These are phyloP conservation scores for Prunus padus DNA, from an alignment of 306 rosid genomes.

Conservation along the genomic window DNA sequence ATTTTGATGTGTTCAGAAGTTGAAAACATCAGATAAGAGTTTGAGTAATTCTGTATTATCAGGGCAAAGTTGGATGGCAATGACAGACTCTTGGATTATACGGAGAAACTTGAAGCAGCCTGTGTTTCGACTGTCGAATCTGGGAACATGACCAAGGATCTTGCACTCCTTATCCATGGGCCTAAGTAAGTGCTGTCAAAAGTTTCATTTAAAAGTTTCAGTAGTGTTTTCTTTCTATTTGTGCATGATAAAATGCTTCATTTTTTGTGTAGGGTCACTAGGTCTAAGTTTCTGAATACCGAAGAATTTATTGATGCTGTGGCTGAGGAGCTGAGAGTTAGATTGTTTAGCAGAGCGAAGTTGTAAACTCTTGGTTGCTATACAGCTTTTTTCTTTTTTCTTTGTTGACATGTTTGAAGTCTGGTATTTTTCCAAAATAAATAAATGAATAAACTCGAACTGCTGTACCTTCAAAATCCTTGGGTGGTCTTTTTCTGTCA, in stretches of 20 bases:
- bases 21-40: not conserved
- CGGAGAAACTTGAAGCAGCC: constrained; percentile 73
- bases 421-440: not conserved
- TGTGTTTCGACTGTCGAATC: constrained; percentile 76
- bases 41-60: constrained; percentile 12
- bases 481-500: not conserved
- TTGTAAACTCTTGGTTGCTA: constrained; percentile 11
- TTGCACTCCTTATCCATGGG: constrained; percentile 80
- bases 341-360: constrained; percentile 47
- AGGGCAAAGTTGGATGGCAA: constrained; percentile 92
- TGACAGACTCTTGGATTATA: constrained; percentile 58
- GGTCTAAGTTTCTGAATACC: constrained; percentile 68
- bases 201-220: not conserved
- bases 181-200: constrained; percentile 55
- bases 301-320: constrained; percentile 88
- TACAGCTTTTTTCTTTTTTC: too few relatives aligned
- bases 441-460: not conserved
- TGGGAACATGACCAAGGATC: constrained; percentile 98
- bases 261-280: constrained; percentile 53
- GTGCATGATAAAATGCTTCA: constrained; percentile 9
- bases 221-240: not conserved
- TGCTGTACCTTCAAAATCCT: not conserved
- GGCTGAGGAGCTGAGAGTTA: constrained; percentile 59
- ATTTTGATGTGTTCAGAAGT: not conserved
- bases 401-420: not conserved